Evolutionary conservation across 768 basidiomycete genomes (phyloP), one percentile per base, ranked within the genome.

Genomic region (Gymnopilus dilepis): DNA sequence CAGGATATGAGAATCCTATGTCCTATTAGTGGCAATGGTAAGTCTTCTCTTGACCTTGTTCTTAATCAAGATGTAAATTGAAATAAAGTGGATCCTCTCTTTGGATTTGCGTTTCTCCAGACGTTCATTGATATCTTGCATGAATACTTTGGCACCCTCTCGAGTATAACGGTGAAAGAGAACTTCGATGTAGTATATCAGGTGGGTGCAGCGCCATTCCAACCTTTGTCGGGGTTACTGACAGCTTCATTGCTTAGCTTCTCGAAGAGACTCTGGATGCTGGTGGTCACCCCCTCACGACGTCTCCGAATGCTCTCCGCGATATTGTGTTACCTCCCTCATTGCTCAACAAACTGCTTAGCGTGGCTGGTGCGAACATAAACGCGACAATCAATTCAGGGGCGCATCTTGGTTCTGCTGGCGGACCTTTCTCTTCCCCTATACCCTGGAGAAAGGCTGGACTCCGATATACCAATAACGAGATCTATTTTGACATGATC

Each of bases 171-270:
- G 2, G 76, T 98, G 65, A 92, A 88, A 67, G 95, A 97, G 62
- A 93, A 97, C 73, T 97, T 97, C 73, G 96, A 98, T 69, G 86
- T 94, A 24, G 95, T 97, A 6, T 97, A 98, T 70, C 95, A 97
- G 81, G 94, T 92, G 64, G 24, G 84, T 43, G 22, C n/a, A 9
- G 6, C 38, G n/a, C 21, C 17, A 22, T 6, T 26, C 43, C 24
- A 24, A 6, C 6, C 28, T 8, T 37, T 11, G 63, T 34, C 4
- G 24, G 15, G 8, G 34, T 21, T 37, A 30, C 5, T 24, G 58
- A 11, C 51, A 19, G 40, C 21, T 45, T 37, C 58, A 58, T 58
- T 31, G 64, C 1, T 51, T 65, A 96, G 92, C 85, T 99, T 17
- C 83, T 97, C 30, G 96, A 97, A 76, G 96, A 99, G 76, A 95